Conservation (phyloP, 2,329 filamentous ascomycete species). For the Lecanicillium sp. region DNA sequence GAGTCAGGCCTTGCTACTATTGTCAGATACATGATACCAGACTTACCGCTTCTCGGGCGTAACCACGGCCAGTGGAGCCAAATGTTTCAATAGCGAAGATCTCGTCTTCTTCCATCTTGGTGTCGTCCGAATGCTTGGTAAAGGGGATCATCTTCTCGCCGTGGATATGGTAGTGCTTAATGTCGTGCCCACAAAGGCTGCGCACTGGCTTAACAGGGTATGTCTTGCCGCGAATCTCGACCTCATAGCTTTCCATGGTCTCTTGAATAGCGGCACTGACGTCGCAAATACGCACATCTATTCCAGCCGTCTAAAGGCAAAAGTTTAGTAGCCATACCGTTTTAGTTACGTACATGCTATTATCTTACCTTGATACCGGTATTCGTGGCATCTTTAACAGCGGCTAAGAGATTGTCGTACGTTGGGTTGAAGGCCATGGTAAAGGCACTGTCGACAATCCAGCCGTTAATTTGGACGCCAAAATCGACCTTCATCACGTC, state of each 20-base stretch:
- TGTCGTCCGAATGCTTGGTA: slow-evolving; percentile 73
- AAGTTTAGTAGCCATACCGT: background rate
- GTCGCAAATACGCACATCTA: slow-evolving; percentile 79
- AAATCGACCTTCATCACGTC: slow-evolving; percentile 77
- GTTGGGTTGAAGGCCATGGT: slow-evolving; percentile 66
- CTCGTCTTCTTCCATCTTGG: slow-evolving; percentile 94
- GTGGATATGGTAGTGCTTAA: slow-evolving; percentile 79
- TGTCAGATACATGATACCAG: background rate
- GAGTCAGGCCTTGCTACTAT: too few relatives aligned
- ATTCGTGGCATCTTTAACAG: slow-evolving; percentile 70
- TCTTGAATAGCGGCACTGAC: slow-evolving; percentile 78
- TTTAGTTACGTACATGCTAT: background rate
- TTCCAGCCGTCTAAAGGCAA: slow-evolving; percentile 51
- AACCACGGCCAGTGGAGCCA: slow-evolving; percentile 79
- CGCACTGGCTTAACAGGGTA: slow-evolving; percentile 75
- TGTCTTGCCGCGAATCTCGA: slow-evolving; percentile 70
- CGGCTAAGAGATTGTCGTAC: slow-evolving; percentile 65
- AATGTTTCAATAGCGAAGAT: slow-evolving; percentile 92
- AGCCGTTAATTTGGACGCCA: slow-evolving; percentile 68
- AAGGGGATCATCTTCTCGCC: slow-evolving; percentile 86
- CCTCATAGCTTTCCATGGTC: slow-evolving; percentile 84
- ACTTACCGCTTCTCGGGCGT: slow-evolving; percentile 56
- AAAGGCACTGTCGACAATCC: slow-evolving; percentile 73
- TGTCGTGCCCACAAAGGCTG: slow-evolving; percentile 80
- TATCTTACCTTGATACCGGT: slow-evolving; percentile 62